Evolutionary conservation across 257 asterid species (phyloP).

Genomic region (Thymus quinquecostatus): DNA sequence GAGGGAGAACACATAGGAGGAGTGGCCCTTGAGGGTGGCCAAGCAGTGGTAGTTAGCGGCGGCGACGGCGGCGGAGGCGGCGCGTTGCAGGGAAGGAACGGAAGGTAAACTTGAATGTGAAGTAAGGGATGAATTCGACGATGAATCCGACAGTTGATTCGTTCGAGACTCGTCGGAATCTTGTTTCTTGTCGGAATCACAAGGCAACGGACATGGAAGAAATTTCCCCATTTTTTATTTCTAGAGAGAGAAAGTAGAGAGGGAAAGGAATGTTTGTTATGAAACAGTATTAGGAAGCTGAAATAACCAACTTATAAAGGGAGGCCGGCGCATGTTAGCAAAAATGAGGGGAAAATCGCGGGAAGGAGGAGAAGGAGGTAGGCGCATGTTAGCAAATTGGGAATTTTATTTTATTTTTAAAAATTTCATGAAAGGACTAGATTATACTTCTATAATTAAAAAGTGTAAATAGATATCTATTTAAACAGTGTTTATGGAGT

Average conservation of each 20-base stretch:
- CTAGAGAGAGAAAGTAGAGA: not conserved
- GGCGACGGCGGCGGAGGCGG: constrained; percentile 11
- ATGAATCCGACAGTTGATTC: constrained; percentile 36
- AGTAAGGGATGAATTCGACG: constrained; percentile 45
- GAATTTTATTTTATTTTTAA: too few relatives aligned
- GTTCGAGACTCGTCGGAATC: constrained; percentile 34
- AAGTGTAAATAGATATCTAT: too few relatives aligned
- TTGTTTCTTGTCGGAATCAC: constrained; percentile 31
- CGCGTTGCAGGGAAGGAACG: constrained; percentile 52
- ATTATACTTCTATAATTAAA: too few relatives aligned
- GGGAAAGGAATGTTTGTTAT: constrained; percentile 4
- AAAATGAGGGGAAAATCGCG: too few relatives aligned
- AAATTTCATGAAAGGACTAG: too few relatives aligned
- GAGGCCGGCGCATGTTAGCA: too few relatives aligned
- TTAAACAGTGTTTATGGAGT: too few relatives aligned
- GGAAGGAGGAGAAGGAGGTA: too few relatives aligned
- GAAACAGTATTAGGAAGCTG: too few relatives aligned
- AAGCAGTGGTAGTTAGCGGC: constrained; percentile 38
- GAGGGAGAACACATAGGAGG: constrained; percentile 59
- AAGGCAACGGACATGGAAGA: constrained; percentile 44
- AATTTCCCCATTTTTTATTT: constrained; percentile 33
- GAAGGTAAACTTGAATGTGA: constrained; percentile 69
- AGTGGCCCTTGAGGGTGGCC: constrained; percentile 69
- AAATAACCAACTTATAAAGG: too few relatives aligned
- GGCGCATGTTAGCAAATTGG: too few relatives aligned